Evolutionary conservation across 106 monocot species (phyloP).

Genomic region (Vanilla planifolia): DNA sequence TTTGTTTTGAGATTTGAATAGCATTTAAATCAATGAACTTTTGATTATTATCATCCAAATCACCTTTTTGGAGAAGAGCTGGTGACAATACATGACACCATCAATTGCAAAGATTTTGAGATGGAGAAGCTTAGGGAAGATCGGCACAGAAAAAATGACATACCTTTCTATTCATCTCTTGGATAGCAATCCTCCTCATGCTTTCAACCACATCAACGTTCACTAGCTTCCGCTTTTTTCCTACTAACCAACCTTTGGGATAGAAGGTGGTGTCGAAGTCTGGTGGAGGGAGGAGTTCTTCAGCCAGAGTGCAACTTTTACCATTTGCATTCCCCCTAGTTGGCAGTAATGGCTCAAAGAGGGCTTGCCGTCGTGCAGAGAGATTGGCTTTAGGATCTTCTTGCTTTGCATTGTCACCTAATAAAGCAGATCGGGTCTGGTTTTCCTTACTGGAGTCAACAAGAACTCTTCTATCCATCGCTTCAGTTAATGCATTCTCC

Average conservation of each 20-base stretch:
- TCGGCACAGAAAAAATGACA: no score
- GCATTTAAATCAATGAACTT: no score
- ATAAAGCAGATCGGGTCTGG: background rate
- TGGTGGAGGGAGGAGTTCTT: constrained; percentile 76
- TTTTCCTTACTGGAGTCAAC: constrained; percentile 14
- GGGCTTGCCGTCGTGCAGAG: constrained; percentile 60
- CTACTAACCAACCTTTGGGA: constrained; percentile 87
- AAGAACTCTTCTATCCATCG: constrained; percentile 4
- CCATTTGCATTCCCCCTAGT: background rate
- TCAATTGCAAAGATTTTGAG: no score
- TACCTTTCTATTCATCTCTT: constrained; percentile 99
- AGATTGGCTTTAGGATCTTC: constrained; percentile 22
- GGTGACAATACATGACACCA: no score
- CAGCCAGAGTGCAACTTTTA: constrained; percentile 26
- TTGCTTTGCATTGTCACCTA: constrained; percentile 18
- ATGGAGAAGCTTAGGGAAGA: no score
- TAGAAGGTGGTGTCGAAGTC: constrained; percentile 71
- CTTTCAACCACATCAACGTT: constrained; percentile 97
- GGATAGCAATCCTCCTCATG: constrained; percentile 84
- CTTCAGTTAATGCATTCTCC: constrained; percentile 33
- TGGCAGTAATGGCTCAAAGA: constrained; percentile 86
- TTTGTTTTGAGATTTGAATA: no score
- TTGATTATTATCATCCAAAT: no score
- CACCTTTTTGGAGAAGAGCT: no score
- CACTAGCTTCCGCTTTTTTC: constrained; percentile 92